These are phyloP conservation scores for Apiotrichum porosum DNA, from an alignment of 1,284 basidiomycete genomes.

Conservation along the genomic window DNA sequence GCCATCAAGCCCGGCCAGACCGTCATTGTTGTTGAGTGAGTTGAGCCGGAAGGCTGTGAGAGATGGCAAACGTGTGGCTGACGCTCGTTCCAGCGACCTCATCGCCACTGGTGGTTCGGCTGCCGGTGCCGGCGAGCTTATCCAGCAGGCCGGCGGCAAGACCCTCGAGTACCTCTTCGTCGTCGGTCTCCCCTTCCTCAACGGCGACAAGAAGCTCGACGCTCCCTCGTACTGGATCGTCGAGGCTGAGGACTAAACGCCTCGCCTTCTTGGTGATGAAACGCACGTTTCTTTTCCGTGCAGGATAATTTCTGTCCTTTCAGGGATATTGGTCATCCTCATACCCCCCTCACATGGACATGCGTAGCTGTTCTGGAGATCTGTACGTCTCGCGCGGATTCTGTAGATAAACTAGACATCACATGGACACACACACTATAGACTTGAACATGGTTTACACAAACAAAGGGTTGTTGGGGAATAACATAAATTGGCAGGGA, in stretches of 20 bases:
- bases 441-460: neutral
- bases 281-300: no score
- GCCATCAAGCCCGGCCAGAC: slow-evolving; percentile 77
- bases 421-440: no score
- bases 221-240: slow-evolving; percentile 83
- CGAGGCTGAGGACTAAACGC: slow-evolving; percentile 63
- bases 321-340: no score
- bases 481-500: no score
- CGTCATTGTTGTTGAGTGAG: slow-evolving; percentile 76
- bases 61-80: neutral
- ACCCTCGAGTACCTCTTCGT: slow-evolving; percentile 93
- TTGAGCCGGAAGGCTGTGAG: slow-evolving; percentile 1
- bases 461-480: neutral
- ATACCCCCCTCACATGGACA: no score
- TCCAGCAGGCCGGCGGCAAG: slow-evolving; percentile 73
- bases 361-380: no score
- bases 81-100: slow-evolving; percentile 58
- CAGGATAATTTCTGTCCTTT: no score
- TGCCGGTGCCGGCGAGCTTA: slow-evolving; percentile 85
- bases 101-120: slow-evolving; percentile 98
- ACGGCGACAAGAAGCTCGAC: slow-evolving; percentile 71
- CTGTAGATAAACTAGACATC: no score
- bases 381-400: no score
- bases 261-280: no score
- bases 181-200: slow-evolving; percentile 79